Evolutionary conservation across 176 grass and related monocot genomes (phyloP), one percentile per base, ranked within the genome.

Genomic region (Oryza coarctata): DNA sequence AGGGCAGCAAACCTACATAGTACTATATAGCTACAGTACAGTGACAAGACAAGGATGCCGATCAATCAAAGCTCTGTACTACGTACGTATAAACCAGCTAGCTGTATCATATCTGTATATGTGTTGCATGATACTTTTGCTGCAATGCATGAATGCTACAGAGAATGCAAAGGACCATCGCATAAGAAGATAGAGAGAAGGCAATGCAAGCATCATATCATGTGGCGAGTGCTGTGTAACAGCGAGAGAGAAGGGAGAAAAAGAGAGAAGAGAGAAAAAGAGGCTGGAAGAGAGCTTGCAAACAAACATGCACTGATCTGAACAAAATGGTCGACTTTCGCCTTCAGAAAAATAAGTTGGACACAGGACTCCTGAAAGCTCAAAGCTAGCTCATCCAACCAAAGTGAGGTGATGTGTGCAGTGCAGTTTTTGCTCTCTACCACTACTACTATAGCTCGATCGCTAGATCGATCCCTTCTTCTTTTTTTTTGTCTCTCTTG

Each of bases 321-420:
- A 58, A 28, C 67, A 58, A 58, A 25, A 45, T 63, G 32, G 76
- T 61, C 79, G 71, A 43, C 66, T 71, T 70, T 71, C 79, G 12
- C 67, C 57, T 47, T 81, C 30, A 70, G 32, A 81, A 81, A 81
- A 57, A 34, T 71, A 81, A 70, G 32, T 38, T 41, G 36, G 79
- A 81, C 66, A 81, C 49, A 52, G 44, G 79, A 71, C 43, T 55
- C 4, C 1, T 71, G 20, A 71, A 33, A 81, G 23, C 15, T 52
- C 22, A 39, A 11, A 39, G 45, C 13, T 4, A 1, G 8, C 8
- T 15, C 45, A 5, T n/a, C 71, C 71, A 72, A 29, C 71, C 71
- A 74, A 55, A 74, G 71, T 74, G 43, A 47, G 18, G 35, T 70
- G 39, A 27, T 72, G 40, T 72, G 70, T 29, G 50, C 20, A 29